Evolutionary conservation across 2,329 filamentous ascomycete genomes (phyloP), one percentile per base, ranked within the genome.

Genomic region (Fusarium foetens): DNA sequence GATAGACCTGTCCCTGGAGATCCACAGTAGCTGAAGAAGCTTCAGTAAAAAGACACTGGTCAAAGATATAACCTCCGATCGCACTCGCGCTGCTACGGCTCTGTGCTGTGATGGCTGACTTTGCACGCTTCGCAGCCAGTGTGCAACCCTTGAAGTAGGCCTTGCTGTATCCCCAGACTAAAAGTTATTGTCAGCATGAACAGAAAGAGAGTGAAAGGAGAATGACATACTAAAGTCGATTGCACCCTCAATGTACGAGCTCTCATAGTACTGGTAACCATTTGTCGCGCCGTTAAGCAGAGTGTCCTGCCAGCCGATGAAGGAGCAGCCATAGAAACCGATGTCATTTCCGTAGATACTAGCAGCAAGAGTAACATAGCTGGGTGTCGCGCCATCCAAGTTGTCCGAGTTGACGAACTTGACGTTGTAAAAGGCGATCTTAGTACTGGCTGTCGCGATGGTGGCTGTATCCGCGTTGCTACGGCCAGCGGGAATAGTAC

Each of bases 391-490:
- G 1, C 61, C 59, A 25, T 66, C 75, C 16, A 58, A 46, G 60
- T 76, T 76, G 10, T 75, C 72, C 27, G 42, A 54, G 3, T 86
- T 89, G 76, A 92, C 81, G 72, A 79, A 79, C 54, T 79, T 77
- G 66, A 79, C 75, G 64, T 79, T 79, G 55, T 79, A 79, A 33
- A 79, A 75, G 0, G 77, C 65, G 9, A 77, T 70, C 17, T 91
- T 92, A 80, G 11, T 76, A 59, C 68, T 78, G 60, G 45, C 76
- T 55, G 55, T 79, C 45, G 66, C 79, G 74, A 68, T 75, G 55
- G 64, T 71, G 63, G 74, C 74, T 2, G 74, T 76, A 4, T 76
- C 74, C 1, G 74, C 67, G 21, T 76, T 69, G 51, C 58, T 75
- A 38, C 75, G 74, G 6, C 74, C 74, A 1, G 77, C 70, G 7